phyloP scores from a whole-genome alignment of 805 yeast species.

The Groenewaldozyma salmanticensis region DNA sequence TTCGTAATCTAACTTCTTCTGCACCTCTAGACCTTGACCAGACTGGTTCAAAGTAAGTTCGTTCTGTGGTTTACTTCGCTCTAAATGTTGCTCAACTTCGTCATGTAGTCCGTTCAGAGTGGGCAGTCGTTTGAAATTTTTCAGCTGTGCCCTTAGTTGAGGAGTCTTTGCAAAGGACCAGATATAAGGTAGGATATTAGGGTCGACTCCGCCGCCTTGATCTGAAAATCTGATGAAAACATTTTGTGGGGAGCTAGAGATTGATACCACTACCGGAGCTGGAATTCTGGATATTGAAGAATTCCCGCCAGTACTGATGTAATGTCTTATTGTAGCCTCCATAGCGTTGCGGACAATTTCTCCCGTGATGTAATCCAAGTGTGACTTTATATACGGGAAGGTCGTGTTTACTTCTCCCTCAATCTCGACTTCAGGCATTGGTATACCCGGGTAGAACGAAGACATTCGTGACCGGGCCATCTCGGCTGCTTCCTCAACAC shows the following conservation, averaged over 20 bases:
- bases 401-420: slow-evolving; percentile 57
- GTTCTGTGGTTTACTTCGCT: slow-evolving; percentile 8
- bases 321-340: slow-evolving; percentile 59
- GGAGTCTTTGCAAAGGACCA: slow-evolving; percentile 71
- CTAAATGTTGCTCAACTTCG: slow-evolving; percentile 19
- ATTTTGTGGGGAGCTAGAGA: slow-evolving; percentile 55
- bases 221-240: slow-evolving; percentile 76
- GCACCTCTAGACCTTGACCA: slow-evolving; percentile 5
- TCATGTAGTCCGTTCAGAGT: slow-evolving; percentile 23
- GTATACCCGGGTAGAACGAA: slow-evolving; percentile 23
- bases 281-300: slow-evolving; percentile 22
- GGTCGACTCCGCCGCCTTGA: slow-evolving; percentile 78
- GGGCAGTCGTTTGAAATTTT: slow-evolving; percentile 24
- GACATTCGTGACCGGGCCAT: slow-evolving; percentile 41
- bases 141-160: slow-evolving; percentile 19
- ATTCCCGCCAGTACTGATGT: slow-evolving; percentile 6
- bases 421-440: slow-evolving; percentile 66
- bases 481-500: slow-evolving; percentile 46
- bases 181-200: slow-evolving; percentile 47
- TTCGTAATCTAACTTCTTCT: slow-evolving; percentile 28
- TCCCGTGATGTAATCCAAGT: slow-evolving; percentile 76
- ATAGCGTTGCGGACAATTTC: slow-evolving; percentile 79
- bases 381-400: slow-evolving; percentile 80
- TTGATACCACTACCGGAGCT: slow-evolving; percentile 60
- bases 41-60: slow-evolving; percentile 5